Evolutionary conservation across 805 yeast species (phyloP).

Genomic region (Candida namnaoensis): DNA sequence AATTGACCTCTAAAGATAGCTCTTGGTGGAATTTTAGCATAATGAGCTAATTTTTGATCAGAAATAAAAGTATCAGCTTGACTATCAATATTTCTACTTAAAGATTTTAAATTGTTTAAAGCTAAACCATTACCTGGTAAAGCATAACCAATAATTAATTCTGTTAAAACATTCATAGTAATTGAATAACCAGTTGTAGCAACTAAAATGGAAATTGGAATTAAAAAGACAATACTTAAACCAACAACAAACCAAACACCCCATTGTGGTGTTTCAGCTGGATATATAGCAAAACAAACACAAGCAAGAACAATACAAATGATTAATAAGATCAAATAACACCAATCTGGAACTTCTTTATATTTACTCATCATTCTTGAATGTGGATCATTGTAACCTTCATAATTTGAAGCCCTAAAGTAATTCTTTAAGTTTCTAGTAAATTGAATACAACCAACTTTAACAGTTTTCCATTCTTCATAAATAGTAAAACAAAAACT

Average conservation of each 20-base stretch:
- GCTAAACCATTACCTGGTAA: constrained; percentile 48
- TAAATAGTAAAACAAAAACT: constrained; percentile 35
- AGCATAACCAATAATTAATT: constrained; percentile 48
- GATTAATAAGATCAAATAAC: constrained; percentile 29
- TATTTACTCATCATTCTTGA: constrained; percentile 47
- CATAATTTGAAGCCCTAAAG: constrained; percentile 3
- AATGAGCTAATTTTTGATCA: constrained; percentile 44
- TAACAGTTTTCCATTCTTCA: constrained; percentile 33
- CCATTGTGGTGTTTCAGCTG: constrained; percentile 52
- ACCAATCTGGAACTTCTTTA: constrained; percentile 53
- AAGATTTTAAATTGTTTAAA: constrained; percentile 40
- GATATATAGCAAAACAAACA: constrained; percentile 34
- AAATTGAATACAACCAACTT: constrained; percentile 37
- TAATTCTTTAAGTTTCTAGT: constrained; percentile 18
- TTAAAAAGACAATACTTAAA: constrained; percentile 38
- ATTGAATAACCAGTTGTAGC: constrained; percentile 39
- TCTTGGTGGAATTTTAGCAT: constrained; percentile 49
- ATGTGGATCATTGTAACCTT: constrained; percentile 35
- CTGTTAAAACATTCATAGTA: constrained; percentile 45
- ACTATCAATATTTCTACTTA: constrained; percentile 50
- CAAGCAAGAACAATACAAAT: constrained; percentile 36
- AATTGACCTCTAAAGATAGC: constrained; percentile 43
- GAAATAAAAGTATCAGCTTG: constrained; percentile 57
- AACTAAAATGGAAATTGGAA: constrained; percentile 40
- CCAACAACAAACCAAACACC: constrained; percentile 44